Conservation (phyloP, 495 filamentous ascomycete species). For the Apodospora peruviana region DNA sequence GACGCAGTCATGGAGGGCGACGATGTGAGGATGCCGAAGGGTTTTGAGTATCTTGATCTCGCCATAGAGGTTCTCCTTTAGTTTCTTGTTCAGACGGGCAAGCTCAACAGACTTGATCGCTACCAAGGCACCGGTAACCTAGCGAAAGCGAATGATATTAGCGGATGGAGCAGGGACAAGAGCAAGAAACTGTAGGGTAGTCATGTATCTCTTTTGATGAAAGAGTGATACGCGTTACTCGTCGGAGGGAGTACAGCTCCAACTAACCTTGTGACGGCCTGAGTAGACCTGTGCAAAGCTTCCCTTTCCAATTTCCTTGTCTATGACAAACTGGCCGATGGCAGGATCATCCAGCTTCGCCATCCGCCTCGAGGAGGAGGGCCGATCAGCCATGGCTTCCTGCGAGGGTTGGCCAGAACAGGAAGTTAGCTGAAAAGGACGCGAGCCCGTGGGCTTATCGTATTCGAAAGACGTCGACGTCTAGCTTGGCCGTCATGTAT, state of each 20-base stretch:
- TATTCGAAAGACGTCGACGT: conserved; percentile 34
- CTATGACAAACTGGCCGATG: conserved; percentile 70
- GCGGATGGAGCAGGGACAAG: conserved; percentile 15
- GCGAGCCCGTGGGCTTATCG: conserved; percentile 43
- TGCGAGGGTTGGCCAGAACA: conserved; percentile 37
- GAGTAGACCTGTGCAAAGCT: conserved; percentile 94
- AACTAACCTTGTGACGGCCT: conserved; percentile 77
- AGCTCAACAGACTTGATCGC: conserved; percentile 96
- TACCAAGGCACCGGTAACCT: conserved; percentile 63
- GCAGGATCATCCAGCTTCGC: conserved; percentile 49
- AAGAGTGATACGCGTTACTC: too few species aligned
- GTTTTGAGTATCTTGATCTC: conserved; percentile 92
- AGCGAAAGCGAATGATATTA: conserved; percentile 27
- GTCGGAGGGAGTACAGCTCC: too few species aligned
- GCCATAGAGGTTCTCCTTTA: conserved; percentile 90
- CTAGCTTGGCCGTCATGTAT: conserved; percentile 44
- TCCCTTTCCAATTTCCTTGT: conserved; percentile 85
- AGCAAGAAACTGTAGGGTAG: neutral
- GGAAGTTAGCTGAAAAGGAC: conserved; percentile 27
- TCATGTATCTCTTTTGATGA: neutral
- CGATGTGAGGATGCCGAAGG: conserved; percentile 93
- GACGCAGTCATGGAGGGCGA: conserved; percentile 87
- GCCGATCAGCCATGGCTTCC: conserved; percentile 44
- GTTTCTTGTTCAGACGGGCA: conserved; percentile 83
- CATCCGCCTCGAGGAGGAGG: conserved; percentile 28